These are phyloP conservation scores for Cytospora piceicola DNA, from an alignment of 2,329 filamentous ascomycete genomes.

Conservation along the genomic window DNA sequence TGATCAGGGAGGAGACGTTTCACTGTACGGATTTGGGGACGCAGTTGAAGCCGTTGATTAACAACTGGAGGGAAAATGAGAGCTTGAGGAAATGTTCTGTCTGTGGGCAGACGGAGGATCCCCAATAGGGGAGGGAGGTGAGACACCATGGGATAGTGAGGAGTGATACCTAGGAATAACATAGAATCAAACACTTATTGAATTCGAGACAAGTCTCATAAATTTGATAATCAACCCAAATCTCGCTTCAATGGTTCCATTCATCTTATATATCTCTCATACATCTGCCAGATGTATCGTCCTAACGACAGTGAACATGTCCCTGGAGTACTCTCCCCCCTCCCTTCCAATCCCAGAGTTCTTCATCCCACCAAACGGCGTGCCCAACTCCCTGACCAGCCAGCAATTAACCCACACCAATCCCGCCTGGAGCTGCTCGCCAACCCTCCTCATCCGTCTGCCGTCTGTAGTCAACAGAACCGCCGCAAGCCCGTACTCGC, in stretches of 20 bases:
- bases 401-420: conserved; percentile 43
- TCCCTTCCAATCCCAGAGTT: conserved; percentile 40
- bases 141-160: neutral
- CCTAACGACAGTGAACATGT: conserved; percentile 40
- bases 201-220: too few relatives aligned
- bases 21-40: conserved; percentile 33
- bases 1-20: conserved; percentile 33
- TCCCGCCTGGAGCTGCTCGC: conserved; percentile 40
- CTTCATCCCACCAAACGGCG: conserved; percentile 43
- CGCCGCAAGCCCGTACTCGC: conserved; percentile 38
- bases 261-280: neutral
- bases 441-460: conserved; percentile 38
- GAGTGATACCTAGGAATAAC: too few relatives aligned
- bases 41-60: conserved; percentile 33
- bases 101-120: conserved; percentile 28
- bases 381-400: conserved; percentile 40
- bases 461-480: conserved; percentile 40
- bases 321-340: conserved; percentile 40
- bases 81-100: conserved; percentile 27
- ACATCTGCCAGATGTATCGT: conserved; percentile 36
- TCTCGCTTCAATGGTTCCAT: neutral
- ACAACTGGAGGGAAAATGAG: conserved; percentile 33
- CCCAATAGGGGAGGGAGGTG: conserved; percentile 8
- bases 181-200: too few relatives aligned
- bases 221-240: too few relatives aligned